These are phyloP conservation scores for Jasminum sambac DNA, from an alignment of 257 asterid genomes.

Conservation along the genomic window DNA sequence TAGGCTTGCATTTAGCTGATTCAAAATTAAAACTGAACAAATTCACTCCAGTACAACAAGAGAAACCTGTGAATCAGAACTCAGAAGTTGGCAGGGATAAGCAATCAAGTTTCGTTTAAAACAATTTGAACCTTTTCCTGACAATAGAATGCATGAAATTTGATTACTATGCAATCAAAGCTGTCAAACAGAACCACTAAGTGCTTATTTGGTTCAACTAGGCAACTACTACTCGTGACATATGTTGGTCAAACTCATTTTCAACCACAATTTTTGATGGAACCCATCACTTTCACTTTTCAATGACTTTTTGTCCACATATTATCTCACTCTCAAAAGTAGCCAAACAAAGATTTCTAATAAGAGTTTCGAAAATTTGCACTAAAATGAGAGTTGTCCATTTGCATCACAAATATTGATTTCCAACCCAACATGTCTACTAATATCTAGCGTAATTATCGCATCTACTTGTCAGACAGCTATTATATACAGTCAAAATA, in stretches of 20 bases:
- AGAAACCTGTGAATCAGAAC: neutral
- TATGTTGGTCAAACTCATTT: no score
- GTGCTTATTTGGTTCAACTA: no score
- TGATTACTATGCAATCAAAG: neutral
- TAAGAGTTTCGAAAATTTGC: neutral
- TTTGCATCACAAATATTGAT: neutral
- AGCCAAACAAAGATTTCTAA: no score
- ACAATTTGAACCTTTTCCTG: neutral
- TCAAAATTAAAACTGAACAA: neutral
- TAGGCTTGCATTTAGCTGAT: neutral
- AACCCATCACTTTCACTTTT: no score
- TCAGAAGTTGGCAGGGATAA: neutral
- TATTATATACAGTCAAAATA: neutral
- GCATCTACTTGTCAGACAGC: neutral
- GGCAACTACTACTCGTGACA: no score
- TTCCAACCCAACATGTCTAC: neutral
- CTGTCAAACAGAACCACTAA: neutral
- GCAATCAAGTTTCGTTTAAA: neutral
- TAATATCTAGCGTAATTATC: neutral
- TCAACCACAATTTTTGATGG: no score
- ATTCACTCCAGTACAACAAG: neutral
- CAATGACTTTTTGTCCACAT: no score
- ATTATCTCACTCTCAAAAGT: no score
- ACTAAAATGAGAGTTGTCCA: neutral
- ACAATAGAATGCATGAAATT: neutral